Conservation (phyloP, 164 flowering plant genomes). For the Echeveria elegans region DNA sequence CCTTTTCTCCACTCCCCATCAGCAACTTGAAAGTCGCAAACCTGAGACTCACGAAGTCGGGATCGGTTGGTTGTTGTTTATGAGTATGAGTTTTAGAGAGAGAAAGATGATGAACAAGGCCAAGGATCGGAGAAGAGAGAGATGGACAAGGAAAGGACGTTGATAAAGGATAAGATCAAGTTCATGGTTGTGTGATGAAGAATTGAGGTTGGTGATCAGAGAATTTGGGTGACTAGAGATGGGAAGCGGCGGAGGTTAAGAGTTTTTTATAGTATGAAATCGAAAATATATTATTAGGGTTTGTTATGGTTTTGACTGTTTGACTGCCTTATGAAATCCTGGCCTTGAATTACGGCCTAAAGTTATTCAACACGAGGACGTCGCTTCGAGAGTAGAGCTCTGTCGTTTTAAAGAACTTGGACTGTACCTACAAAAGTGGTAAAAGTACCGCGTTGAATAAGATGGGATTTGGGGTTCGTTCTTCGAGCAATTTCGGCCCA, state of each 20-base stretch:
- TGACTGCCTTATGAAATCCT: neutral
- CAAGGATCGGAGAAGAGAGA: neutral
- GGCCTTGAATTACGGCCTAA: neutral
- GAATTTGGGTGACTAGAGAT: neutral
- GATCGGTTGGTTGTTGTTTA: neutral
- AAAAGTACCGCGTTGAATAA: too few species aligned
- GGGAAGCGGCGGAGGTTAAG: neutral
- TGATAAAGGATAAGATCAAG: neutral
- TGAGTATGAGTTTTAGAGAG: neutral
- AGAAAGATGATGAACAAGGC: constrained; percentile 7
- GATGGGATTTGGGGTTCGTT: too few species aligned
- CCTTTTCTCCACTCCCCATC: neutral
- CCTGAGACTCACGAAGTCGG: neutral
- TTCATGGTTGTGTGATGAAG: neutral
- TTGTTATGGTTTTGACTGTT: neutral
- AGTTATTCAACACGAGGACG: too few species aligned
- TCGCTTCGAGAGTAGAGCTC: too few species aligned
- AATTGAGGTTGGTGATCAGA: neutral
- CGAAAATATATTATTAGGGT: neutral
- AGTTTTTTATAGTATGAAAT: constrained; percentile 2
- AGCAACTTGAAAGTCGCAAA: neutral
- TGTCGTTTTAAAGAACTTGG: too few species aligned
- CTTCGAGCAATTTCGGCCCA: too few species aligned
- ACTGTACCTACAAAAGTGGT: too few species aligned
- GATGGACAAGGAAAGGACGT: neutral